Evolutionary conservation across 192 early-diverging fungal genomes (phyloP), one percentile per base, ranked within the genome.

Genomic region (Chytriomyces sp.): DNA sequence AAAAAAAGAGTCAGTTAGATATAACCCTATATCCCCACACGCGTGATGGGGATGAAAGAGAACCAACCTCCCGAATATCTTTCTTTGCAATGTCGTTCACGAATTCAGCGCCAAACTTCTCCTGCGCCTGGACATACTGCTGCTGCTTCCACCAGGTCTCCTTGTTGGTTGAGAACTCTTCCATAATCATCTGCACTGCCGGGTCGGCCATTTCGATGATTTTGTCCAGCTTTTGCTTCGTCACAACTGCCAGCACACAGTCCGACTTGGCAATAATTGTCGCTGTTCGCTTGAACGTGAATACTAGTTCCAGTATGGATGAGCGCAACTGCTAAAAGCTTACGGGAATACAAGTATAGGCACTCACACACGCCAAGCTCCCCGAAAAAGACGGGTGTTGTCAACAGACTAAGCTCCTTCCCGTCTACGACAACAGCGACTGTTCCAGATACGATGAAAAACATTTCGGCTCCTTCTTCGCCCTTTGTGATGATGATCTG

Each of bases 31-130:
- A 35, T 35, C 35, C 35, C 35, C 35, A 35, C 35, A 35, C 53
- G 20, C 16, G 53, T 57, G 16, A 35, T 1, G 35, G 35, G 35
- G 35, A 4, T 35, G 35, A 35, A 35, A 35, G 35, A 35, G 0
- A 60, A 62, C n/a, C 49, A 48, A 85, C 85, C 72, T 79, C 81
- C 48, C 64, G 67, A 28, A 86, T 49, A 68, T 85, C 78, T 60
- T 82, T 69, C 28, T 80, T 23, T 7, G 82, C 85, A 74, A 86
- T 81, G 67, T 84, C 80, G 43, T 76, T 64, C 11, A 80, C 67
- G 60, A 86, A 86, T 70, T 86, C 85, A 20, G 85, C 71, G 35
- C 85, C 85, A 79, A 86, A 86, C 26, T 80, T 73, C 45, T 77
- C 76, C 18, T n/a, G 45, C 13, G 68, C 71, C 44, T 57, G 57